Base-by-base conservation (phyloP, 257 asterid genomes). In the Parsonsia alboflavescens region DNA sequence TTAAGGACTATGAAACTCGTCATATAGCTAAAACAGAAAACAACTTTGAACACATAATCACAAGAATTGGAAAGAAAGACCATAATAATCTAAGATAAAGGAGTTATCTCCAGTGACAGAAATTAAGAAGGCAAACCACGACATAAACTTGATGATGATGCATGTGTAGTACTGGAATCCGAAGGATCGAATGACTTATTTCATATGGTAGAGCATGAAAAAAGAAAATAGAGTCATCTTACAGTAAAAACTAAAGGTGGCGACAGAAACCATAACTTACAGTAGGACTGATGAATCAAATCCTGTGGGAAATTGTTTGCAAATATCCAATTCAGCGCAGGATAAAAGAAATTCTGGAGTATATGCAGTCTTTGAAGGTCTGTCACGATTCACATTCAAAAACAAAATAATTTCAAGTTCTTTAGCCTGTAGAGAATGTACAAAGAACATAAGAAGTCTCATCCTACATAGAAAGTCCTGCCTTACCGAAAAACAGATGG, bases 341-440 rank as follows among this genome's bases (percentile, higher is more conserved):
- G 80, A 72, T 82, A 84, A 77, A 79, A 88, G 88, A 82, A 77
- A 81, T 72, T 74, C 77, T 80, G 81, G 36, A 4, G 75, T 62
- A 24, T 73, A 68, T 6, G 12, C 45, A 4, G 10, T 69, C 78
- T 68, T 69, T 13, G 74, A 48, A 9, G 45, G 28, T 19, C 78
- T 78, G 66, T n/a, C n/a, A n/a, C n/a, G n/a, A n/a, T n/a, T n/a
- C n/a, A n/a, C n/a, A n/a, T n/a, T n/a, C n/a, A n/a, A n/a, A n/a
- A n/a, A n/a, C n/a, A n/a, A n/a, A n/a, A n/a, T n/a, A n/a, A n/a
- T n/a, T n/a, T n/a, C n/a, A n/a, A n/a, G n/a, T n/a, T n/a, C n/a
- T n/a, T n/a, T n/a, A n/a, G n/a, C n/a, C n/a, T n/a, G 36, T 58
- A 58, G 8, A 72, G 28, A 12, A 61, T 24, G 36, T 30, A 61